phyloP scores from a whole-genome alignment of 2,329 filamentous ascomycete species.

The Colletotrichum truncatum region DNA sequence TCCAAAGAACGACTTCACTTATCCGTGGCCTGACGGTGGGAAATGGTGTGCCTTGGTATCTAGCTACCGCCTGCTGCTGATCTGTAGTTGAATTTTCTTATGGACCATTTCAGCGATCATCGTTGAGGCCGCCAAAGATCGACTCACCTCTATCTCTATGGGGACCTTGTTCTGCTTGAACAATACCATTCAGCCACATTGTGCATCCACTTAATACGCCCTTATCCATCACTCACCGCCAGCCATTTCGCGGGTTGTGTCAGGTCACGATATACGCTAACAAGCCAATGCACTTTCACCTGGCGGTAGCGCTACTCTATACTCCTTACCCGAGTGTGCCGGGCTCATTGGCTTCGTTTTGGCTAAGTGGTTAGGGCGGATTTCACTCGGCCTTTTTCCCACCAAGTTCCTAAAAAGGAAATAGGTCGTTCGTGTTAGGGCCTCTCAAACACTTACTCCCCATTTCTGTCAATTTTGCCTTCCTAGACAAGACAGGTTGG shows the following conservation, averaged over 20 bases:
- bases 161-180: neutral
- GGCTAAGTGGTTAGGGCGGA: neutral
- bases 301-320: neutral
- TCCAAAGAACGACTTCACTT: neutral
- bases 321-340: neutral
- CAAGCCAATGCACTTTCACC: neutral
- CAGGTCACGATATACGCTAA: constrained; percentile 4
- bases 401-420: neutral
- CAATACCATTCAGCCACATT: neutral
- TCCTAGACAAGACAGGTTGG: constrained; percentile 15
- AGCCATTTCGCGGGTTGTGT: neutral
- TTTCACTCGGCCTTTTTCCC: neutral
- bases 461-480: constrained; percentile 8
- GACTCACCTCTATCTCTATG: neutral
- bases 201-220: neutral
- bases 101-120: neutral
- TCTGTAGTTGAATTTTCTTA: neutral
- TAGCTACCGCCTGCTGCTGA: neutral
- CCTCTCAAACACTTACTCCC: constrained; percentile 14
- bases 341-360: neutral
- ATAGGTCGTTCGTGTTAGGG: neutral
- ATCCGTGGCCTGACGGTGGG: neutral
- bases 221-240: neutral
- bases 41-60: neutral
- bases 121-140: neutral